Evolutionary conservation across 1,284 basidiomycete species (phyloP), one percentile per base, ranked within the genome.

Genomic region (Sphagnurus paluster): DNA sequence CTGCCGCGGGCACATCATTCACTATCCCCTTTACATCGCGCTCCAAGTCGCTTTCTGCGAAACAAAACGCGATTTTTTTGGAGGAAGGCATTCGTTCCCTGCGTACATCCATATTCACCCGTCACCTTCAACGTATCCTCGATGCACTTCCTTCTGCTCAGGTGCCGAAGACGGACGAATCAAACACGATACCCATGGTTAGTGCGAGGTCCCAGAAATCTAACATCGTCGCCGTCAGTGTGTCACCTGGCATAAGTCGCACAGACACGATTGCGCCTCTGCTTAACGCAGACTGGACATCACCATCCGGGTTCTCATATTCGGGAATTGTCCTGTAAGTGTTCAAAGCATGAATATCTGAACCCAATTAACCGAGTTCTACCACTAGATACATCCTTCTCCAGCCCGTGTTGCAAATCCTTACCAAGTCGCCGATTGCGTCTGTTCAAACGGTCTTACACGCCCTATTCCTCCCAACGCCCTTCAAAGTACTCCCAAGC

Each of bases 61-160:
- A n/a, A n/a, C n/a, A n/a, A n/a, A n/a, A n/a, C n/a, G n/a, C 79
- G 0, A 54, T 76, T 11, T 76, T 87, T 51, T 63, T 79, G 2
- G 60, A 64, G 16, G 88, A 90, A 61, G 87, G 87, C 8, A 69
- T 70, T 11, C 72, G 87, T 23, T 74, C 88, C 1, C 69, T 91
- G 2, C 79, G 84, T 13, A 77, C 77, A 2, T 65, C 78, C 32
- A 67, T 90, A 39, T 70, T 87, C 24, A 82, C 76, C 17, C 76
- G 84, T 9, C 88, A 91, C 63, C 72, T 90, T 1, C 88, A 91
- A 58, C 82, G 88, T 10, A 76, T 91, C 29, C 69, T 91, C 11
- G 85, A 91, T 55, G 86, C 88, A 0, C 75, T 91, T 2, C 85
- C 87, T 0, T 70, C 72, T 20, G 75, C 77, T 5, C 81, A 80